phyloP scores from a whole-genome alignment of 192 early-diverging fungal species.

The Thamnidium elegans region DNA sequence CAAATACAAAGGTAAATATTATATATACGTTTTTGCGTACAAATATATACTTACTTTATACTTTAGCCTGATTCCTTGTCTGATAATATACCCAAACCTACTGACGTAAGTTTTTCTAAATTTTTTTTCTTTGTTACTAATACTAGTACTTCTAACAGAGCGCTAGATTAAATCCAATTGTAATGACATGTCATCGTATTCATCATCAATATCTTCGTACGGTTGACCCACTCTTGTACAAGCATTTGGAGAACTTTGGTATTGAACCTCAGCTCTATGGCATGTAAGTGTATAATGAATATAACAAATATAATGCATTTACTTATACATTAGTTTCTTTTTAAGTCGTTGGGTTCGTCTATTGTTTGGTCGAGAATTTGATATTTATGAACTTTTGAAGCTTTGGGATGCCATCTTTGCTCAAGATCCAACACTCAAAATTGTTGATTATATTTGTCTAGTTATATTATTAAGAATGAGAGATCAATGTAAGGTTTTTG shows the following conservation, averaged over 20 bases:
- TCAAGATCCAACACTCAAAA: constrained; percentile 68
- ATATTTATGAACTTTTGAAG: constrained; percentile 61
- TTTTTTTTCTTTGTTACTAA: background rate
- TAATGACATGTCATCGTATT: constrained; percentile 68
- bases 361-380: constrained; percentile 88
- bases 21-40: too few species aligned
- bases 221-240: constrained; percentile 70
- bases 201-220: constrained; percentile 66
- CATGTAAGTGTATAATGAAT: constrained; percentile 52
- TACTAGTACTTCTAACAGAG: constrained; percentile 25
- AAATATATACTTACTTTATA: background rate
- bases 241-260: constrained; percentile 65
- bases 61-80: constrained; percentile 3
- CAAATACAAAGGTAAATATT: constrained; percentile 13
- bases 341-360: constrained; percentile 85
- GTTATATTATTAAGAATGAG: constrained; percentile 71
- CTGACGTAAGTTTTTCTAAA: constrained; percentile 13
- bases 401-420: constrained; percentile 94
- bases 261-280: constrained; percentile 97
- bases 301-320: background rate
- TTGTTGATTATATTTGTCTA: constrained; percentile 82
- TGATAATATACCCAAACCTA: constrained; percentile 13
- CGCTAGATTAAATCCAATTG: constrained; percentile 62
- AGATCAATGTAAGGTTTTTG: constrained; percentile 54
- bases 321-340: background rate